phyloP scores from a whole-genome alignment of 2,329 filamentous ascomycete species.

The Neodidymelliopsis sp. region DNA sequence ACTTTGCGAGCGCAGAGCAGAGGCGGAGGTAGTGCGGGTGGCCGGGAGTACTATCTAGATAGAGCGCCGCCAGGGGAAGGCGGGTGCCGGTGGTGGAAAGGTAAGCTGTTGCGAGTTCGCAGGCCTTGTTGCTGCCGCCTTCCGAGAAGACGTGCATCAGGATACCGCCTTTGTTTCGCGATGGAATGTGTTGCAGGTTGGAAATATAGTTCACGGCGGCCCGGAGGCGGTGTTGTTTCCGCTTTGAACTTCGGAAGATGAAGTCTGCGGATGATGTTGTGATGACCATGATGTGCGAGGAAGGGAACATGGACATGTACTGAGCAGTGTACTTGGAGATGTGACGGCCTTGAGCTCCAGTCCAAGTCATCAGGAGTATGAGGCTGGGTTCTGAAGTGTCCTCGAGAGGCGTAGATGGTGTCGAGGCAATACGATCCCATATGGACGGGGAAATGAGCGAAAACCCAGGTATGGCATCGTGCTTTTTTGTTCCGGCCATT shows the following conservation, averaged over 20 bases:
- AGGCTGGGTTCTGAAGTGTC: too few relatives aligned
- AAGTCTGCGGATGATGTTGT: conserved; percentile 36
- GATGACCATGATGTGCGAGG: conserved; percentile 35
- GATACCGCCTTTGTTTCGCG: conserved; percentile 17
- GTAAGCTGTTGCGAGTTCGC: conserved; percentile 35
- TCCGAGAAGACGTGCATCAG: conserved; percentile 40
- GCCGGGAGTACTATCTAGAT: conserved; percentile 40
- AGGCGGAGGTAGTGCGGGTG: conserved; percentile 33
- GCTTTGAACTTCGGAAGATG: conserved; percentile 27
- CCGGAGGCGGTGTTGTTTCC: conserved; percentile 29
- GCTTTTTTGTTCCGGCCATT: conserved; percentile 1
- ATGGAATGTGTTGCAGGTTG: conserved; percentile 13
- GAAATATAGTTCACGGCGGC: conserved; percentile 30
- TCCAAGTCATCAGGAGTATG: conserved; percentile 40
- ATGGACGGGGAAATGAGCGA: conserved; percentile 15
- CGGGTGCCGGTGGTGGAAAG: conserved; percentile 19
- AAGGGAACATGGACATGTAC: conserved; percentile 36
- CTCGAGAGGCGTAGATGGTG: too few relatives aligned
- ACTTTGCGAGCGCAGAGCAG: conserved; percentile 31
- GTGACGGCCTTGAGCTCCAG: conserved; percentile 33
- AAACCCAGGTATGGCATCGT: conserved; percentile 13
- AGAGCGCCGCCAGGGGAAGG: conserved; percentile 29
- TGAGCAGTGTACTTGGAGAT: conserved; percentile 34
- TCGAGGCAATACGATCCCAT: conserved; percentile 16
- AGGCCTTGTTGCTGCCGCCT: conserved; percentile 39